Evolutionary conservation across 352 stramenopile genomes (phyloP).

Genomic region (Globisporangium megalacanthum): DNA sequence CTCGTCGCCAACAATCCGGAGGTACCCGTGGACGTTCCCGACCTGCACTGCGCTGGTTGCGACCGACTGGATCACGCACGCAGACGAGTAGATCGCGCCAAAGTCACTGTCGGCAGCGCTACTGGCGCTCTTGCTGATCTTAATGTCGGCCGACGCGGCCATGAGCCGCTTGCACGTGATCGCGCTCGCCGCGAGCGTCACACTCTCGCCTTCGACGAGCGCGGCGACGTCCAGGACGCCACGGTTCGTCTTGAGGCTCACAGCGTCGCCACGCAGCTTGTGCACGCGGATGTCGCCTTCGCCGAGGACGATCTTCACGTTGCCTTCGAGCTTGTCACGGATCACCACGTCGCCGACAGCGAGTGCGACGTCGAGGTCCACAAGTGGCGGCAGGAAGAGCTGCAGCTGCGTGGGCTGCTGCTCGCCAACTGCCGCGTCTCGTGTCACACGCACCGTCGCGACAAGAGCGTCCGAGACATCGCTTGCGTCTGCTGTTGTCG

Average conservation of each 20-base stretch:
- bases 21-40: constrained; percentile 66
- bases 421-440: constrained; percentile 7
- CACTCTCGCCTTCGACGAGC: constrained; percentile 55
- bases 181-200: constrained; percentile 34
- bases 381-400: constrained; percentile 32
- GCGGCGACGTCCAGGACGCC: constrained; percentile 35
- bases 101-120: constrained; percentile 17
- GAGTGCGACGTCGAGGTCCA: constrained; percentile 44
- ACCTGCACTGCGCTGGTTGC: constrained; percentile 33
- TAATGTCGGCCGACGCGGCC: constrained; percentile 42
- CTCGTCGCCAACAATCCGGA: constrained; percentile 47
- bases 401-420: constrained; percentile 13
- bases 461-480: neutral
- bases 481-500: constrained; percentile 13
- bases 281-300: constrained; percentile 50
- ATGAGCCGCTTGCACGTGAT: constrained; percentile 67
- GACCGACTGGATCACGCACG: constrained; percentile 39
- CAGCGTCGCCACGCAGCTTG: constrained; percentile 54
- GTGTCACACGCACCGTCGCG: constrained; percentile 25
- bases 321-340: constrained; percentile 63
- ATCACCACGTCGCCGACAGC: constrained; percentile 40
- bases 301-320: constrained; percentile 56
- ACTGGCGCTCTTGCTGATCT: constrained; percentile 32
- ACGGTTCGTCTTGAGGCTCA: constrained; percentile 63
- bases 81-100: constrained; percentile 67